Evolutionary conservation across 371 early-diverging fungal species (phyloP).

Genomic region (Basidiobolus meristosporus): DNA sequence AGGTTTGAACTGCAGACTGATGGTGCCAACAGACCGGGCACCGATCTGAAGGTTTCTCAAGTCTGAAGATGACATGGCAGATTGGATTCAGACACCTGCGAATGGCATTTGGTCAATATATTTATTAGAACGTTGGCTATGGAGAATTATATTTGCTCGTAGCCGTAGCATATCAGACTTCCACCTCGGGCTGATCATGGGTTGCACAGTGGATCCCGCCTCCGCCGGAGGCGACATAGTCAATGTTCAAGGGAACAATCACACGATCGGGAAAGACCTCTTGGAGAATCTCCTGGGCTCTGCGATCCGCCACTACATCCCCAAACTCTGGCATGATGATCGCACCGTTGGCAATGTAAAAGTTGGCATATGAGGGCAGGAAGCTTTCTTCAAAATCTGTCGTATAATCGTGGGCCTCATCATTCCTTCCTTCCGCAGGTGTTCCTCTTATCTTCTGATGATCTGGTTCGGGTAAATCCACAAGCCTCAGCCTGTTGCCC

Average conservation of each 20-base stretch:
- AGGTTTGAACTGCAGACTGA: too few species aligned
- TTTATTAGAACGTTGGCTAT: too few species aligned
- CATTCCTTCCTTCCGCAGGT: slow-evolving; percentile 2
- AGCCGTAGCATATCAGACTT: too few species aligned
- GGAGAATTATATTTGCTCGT: too few species aligned
- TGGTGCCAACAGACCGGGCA: too few species aligned
- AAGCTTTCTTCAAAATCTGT: too few species aligned
- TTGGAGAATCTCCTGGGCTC: slow-evolving; percentile 4
- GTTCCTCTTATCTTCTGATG: slow-evolving; percentile 3
- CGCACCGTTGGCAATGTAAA: slow-evolving; percentile 5
- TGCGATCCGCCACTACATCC: slow-evolving; percentile 4
- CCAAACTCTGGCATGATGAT: slow-evolving; percentile 7
- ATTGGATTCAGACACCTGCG: too few species aligned
- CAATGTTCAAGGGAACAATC: slow-evolving; percentile 5
- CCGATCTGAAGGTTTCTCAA: too few species aligned
- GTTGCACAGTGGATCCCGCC: slow-evolving; percentile 9
- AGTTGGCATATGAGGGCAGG: slow-evolving; percentile 6
- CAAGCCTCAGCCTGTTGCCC: slow-evolving; percentile 4
- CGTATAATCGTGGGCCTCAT: too few species aligned
- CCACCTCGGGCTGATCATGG: too few species aligned
- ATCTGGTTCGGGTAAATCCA: slow-evolving; percentile 5
- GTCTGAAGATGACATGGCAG: too few species aligned
- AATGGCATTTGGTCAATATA: too few species aligned
- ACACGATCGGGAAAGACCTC: slow-evolving; percentile 1
- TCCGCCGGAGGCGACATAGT: slow-evolving; percentile 6